These are phyloP conservation scores for Exophiala alcalophila DNA, from an alignment of 2,329 filamentous ascomycete genomes.

Conservation along the genomic window DNA sequence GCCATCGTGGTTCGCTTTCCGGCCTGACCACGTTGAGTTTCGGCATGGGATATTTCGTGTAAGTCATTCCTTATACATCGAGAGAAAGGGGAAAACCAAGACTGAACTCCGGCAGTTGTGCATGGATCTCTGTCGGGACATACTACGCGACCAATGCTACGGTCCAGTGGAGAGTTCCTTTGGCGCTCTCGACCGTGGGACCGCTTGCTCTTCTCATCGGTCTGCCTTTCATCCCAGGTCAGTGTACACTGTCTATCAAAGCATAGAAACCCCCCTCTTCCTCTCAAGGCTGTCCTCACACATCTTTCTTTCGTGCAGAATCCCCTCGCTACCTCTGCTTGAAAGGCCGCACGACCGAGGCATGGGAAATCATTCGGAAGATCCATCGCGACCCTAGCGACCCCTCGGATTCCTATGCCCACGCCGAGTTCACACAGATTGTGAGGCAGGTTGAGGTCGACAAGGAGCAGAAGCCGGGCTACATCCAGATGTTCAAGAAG, in stretches of 20 bases:
- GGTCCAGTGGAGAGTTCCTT: slow-evolving; percentile 14
- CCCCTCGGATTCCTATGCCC: slow-evolving; percentile 10
- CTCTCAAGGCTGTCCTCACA: not conserved
- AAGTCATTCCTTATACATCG: not conserved
- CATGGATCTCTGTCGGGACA: slow-evolving; percentile 15
- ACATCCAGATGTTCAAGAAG: slow-evolving; percentile 21
- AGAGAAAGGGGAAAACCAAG: not conserved
- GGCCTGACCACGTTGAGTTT: slow-evolving; percentile 15
- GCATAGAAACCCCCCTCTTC: too few species aligned
- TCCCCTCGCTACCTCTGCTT: slow-evolving; percentile 17
- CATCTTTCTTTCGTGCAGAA: slow-evolving; percentile 3
- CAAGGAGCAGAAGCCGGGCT: slow-evolving; percentile 19
- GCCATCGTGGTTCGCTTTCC: slow-evolving; percentile 37
- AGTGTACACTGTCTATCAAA: too few species aligned
- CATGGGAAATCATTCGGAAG: slow-evolving; percentile 15
- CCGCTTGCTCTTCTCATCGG: slow-evolving; percentile 15
- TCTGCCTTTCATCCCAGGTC: slow-evolving; percentile 21
- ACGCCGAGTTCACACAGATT: slow-evolving; percentile 21
- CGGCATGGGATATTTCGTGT: slow-evolving; percentile 17
- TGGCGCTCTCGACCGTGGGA: slow-evolving; percentile 12
- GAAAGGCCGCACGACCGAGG: slow-evolving; percentile 12
- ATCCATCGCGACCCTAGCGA: slow-evolving; percentile 18
- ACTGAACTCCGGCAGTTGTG: slow-evolving; percentile 2
- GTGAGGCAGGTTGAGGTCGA: slow-evolving; percentile 19
- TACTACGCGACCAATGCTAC: slow-evolving; percentile 14